These are phyloP conservation scores for Fusarium sambucinum DNA, from an alignment of 2,329 filamentous ascomycete species.

Conservation along the genomic window DNA sequence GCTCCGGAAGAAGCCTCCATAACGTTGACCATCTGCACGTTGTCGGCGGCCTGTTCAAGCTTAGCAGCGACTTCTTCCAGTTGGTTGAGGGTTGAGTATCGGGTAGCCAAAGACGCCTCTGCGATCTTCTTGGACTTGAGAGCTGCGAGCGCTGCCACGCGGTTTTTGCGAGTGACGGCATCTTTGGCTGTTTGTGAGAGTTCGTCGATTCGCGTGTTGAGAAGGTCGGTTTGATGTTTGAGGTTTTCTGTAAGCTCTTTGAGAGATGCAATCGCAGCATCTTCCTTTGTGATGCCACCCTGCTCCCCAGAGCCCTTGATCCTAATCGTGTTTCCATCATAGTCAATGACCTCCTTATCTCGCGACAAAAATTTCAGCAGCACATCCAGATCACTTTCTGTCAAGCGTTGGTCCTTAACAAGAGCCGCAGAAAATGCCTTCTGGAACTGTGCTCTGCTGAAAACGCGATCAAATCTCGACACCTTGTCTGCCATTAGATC, in stretches of 20 bases:
- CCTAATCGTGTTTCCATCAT: conserved; percentile 78
- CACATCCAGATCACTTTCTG: conserved; percentile 74
- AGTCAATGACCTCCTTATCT: conserved; percentile 70
- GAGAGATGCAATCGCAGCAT: conserved; percentile 84
- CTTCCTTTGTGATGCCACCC: conserved; percentile 75
- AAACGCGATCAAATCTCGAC: conserved; percentile 73
- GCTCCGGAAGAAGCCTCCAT: conserved; percentile 84
- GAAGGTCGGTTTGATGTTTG: conserved; percentile 75
- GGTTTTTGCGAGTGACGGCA: conserved; percentile 79
- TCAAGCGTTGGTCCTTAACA: conserved; percentile 63
- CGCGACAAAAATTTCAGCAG: conserved; percentile 77
- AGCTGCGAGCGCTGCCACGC: conserved; percentile 78
- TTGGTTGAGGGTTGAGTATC: conserved; percentile 80
- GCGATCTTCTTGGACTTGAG: conserved; percentile 86
- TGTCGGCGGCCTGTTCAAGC: conserved; percentile 86
- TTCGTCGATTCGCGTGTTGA: conserved; percentile 74
- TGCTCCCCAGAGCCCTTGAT: conserved; percentile 70
- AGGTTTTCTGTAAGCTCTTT: conserved; percentile 83
- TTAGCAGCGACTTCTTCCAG: conserved; percentile 86
- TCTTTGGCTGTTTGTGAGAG: conserved; percentile 74
- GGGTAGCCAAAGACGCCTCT: conserved; percentile 77
- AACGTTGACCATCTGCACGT: conserved; percentile 83
- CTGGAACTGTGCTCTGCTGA: conserved; percentile 74
- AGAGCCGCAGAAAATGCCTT: conserved; percentile 67
- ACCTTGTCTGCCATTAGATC: conserved; percentile 58